Base-by-base conservation (phyloP, 805 yeast genomes). In the Yarrowia sp. region DNA sequence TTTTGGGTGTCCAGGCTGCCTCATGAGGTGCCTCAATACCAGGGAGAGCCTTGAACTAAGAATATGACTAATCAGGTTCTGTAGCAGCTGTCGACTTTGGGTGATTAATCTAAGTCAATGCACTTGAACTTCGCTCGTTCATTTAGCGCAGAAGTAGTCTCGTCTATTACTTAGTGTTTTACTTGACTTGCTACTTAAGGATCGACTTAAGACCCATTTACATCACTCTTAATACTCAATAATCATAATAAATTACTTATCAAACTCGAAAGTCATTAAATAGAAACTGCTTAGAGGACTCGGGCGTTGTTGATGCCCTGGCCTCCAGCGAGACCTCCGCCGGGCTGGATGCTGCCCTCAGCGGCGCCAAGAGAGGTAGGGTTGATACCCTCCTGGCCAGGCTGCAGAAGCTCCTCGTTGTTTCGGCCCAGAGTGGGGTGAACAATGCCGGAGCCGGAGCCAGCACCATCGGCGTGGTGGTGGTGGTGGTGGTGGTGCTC, bases 401-500 rank as follows among this genome's bases (percentile, higher is more conserved):
- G 67, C 55, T 46, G 53, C 38, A 38, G 35, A 8, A 61, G 55
- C 55, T 46, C 67, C 43, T 61, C 67, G 38, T 61, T 61, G 67
- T 46, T 35, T 46, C 46, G 67, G 45, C 67, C 67, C 22, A 61
- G 67, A 61, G 67, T 61, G 19, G 67, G 67, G 46, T 61, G 67
- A 12, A 15, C 35, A 7, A 61, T 26, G 9, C 67, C 65, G 12
- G 65, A 43, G 26, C 42, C 53, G 32, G 11, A 8, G 3, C 40
- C 67, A 36, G 50, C 50, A 3, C 43, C 53, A 16, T 7, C 19
- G 8, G 46, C 40, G 45, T 46, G 55, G 45, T 63, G 56, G 32
- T 63, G 67, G 56, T 63, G 67, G 67, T 63, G 67, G 67, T 48
- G 67, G 56, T 63, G 67, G 56, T 63, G 67, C 65, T 59, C 65